These are phyloP conservation scores for Trifolium repens DNA, from an alignment of 306 rosid genomes.

Conservation along the genomic window DNA sequence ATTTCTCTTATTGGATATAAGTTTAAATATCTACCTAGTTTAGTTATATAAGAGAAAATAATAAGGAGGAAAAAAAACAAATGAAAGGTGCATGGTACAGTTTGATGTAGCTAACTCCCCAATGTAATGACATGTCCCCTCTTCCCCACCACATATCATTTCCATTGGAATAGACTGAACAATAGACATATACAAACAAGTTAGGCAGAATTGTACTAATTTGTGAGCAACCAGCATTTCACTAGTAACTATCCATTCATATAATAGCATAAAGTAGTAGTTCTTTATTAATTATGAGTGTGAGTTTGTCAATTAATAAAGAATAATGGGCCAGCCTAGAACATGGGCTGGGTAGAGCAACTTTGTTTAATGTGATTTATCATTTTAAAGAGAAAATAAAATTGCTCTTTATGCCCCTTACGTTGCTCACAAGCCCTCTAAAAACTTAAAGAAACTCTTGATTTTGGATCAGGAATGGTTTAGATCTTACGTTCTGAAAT, in stretches of 20 bases:
- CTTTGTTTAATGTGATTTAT: too few species aligned
- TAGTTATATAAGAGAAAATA: too few species aligned
- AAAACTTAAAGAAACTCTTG: too few species aligned
- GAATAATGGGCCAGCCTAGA: conserved; percentile 13
- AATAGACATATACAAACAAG: conserved; percentile 37
- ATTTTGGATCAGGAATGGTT: too few species aligned
- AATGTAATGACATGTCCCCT: conserved; percentile 46
- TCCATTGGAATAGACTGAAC: conserved; percentile 37
- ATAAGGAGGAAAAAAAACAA: not conserved
- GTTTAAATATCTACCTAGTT: too few species aligned
- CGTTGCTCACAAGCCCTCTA: too few species aligned
- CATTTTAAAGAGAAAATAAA: too few species aligned
- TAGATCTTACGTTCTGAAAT: too few species aligned
- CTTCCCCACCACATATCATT: conserved; percentile 47
- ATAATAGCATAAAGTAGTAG: not conserved
- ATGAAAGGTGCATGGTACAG: not conserved
- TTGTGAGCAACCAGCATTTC: conserved; percentile 37
- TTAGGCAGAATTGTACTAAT: conserved; percentile 47
- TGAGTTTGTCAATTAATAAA: conserved; percentile 16
- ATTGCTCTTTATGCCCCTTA: too few species aligned
- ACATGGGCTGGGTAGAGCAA: not conserved
- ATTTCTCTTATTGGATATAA: too few species aligned
- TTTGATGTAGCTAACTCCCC: conserved; percentile 38
- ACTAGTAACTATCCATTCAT: conserved; percentile 30
- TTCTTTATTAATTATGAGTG: not conserved